Percentiles rank a stretch among this genome's conserved stretches.
Evolutionary conservation across 1,284 basidiomycete genomes (phyloP).

Genomic region (Golubevia sp.): DNA sequence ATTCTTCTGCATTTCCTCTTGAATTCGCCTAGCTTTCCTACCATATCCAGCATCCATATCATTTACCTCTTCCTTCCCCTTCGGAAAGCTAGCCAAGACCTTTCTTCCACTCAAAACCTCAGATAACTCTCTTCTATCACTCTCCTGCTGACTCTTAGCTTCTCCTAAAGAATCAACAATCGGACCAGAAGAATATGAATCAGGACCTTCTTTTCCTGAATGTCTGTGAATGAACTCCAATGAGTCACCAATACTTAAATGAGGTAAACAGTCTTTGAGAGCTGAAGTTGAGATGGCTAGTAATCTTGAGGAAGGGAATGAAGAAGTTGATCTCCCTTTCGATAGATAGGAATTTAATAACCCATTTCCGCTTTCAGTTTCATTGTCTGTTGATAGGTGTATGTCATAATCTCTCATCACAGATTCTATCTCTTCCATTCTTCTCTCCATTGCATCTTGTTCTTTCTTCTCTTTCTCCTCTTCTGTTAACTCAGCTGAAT

Average conservation of each 20-base stretch:
- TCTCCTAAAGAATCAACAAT: constrained; percentile 11
- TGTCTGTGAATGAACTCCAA: constrained; percentile 68
- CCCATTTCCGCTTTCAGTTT: neutral
- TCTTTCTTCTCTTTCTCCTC: constrained; percentile 23
- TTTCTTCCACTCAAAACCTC: constrained; percentile 21
- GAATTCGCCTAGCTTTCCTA: constrained; percentile 75
- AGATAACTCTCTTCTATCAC: constrained; percentile 43
- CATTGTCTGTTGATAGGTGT: constrained; percentile 14
- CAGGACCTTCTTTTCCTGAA: constrained; percentile 58
- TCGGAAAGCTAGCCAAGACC: neutral
- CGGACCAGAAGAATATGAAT: constrained; percentile 47
- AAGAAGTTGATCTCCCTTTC: constrained; percentile 21
- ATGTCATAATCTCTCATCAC: constrained; percentile 38
- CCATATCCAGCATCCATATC: too few species aligned
- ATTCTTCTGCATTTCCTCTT: constrained; percentile 67
- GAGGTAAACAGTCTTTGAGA: constrained; percentile 77
- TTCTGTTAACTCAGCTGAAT: constrained; percentile 15
- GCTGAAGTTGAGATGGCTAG: constrained; percentile 72
- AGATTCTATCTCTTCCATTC: constrained; percentile 46
- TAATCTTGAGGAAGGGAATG: constrained; percentile 63
- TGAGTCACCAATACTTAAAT: constrained; percentile 83
- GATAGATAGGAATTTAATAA: constrained; percentile 23
- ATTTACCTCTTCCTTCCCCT: constrained; percentile 65
- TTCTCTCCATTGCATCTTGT: constrained; percentile 18
- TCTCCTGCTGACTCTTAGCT: constrained; percentile 20